Base-by-base conservation (phyloP, 1,284 basidiomycete genomes). In the Ganoderma lingzhi region DNA sequence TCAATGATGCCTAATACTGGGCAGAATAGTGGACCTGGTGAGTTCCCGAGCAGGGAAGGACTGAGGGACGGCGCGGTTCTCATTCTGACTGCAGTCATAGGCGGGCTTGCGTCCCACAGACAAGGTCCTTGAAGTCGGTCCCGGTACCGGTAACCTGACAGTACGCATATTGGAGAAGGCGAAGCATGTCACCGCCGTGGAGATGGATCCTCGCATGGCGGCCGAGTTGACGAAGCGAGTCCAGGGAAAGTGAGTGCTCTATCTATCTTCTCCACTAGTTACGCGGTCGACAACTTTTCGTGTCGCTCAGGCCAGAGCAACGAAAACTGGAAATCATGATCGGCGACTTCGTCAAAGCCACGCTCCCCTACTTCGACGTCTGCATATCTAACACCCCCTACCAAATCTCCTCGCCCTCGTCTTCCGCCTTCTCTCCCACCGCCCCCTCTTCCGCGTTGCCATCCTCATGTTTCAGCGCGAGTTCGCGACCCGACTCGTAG, bases 391-490 rank as follows among this genome's bases (percentile, higher is more conserved):
- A 99, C 80, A 99, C 97, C 1, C 97, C 97, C 0, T 99, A 99
- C 83, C 97, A 99, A 82, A 99, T 99, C 74, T 99, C 98, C 1
- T 99, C 98, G 0, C 96, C 97, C 91, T 99, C 66, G 94, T 99
- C 63, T 99, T 99, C 87, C 96, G 96, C 74, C 89, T 99, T 44
- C 92, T 99, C 66, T 98, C 97, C 2, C 96, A 99, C 78, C 93
- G 97, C 9, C 97, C 97, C 0, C 86, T 98, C 62, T 96, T 95
- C 80, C 94, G 97, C 42, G 91, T 94, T 71, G 96, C 96, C 37
- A 96, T 99, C 72, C 94, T 99, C 84, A 99, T 99, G 97, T 99
- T 99, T 84, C 97, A 99, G 83, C 93, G 96, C 67, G 97, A 99
- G 80, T 99, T 99, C 78, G 97, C 98, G 0, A 86, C 97, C 69